These are phyloP conservation scores for Xanthoconium stramineum DNA, from an alignment of 768 basidiomycete species.

Conservation along the genomic window DNA sequence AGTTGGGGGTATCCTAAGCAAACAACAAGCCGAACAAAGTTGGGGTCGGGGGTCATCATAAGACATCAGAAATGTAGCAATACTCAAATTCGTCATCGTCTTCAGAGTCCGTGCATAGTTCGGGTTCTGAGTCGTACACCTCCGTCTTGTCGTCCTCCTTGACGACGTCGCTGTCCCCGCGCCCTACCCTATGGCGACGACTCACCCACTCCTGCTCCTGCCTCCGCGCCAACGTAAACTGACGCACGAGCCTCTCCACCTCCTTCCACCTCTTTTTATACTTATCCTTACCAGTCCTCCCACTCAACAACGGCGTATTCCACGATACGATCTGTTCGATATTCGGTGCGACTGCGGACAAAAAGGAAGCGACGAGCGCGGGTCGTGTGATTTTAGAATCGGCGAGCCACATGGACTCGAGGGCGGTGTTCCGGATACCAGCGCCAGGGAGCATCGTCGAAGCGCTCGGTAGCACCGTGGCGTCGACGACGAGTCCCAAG, in stretches of 20 bases:
- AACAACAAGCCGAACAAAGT: too few species aligned
- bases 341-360: constrained; percentile 30
- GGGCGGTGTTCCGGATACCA: constrained; percentile 22
- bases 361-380: constrained; percentile 23
- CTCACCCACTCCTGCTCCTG: constrained; percentile 22
- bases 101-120: constrained; percentile 18
- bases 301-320: constrained; percentile 30
- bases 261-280: constrained; percentile 25
- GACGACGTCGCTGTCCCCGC: background rate
- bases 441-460: constrained; percentile 13
- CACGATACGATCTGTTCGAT: constrained; percentile 28
- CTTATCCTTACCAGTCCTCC: constrained; percentile 22
- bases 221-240: constrained; percentile 18
- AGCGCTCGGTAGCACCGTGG: constrained; percentile 15
- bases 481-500: constrained; percentile 29
- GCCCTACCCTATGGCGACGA: background rate
- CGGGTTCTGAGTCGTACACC: constrained; percentile 25
- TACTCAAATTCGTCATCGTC: constrained; percentile 28
- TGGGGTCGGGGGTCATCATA: background rate
- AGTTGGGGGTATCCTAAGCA: too few species aligned
- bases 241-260: constrained; percentile 19
- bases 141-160: constrained; percentile 8
- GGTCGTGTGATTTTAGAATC: constrained; percentile 28
- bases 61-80: constrained; percentile 15
- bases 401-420: constrained; percentile 29